Percentiles rank a stretch among this genome's conserved stretches.
phyloP scores from a whole-genome alignment of 2,329 filamentous ascomycete species.

The Ilyonectria mors-panacis region DNA sequence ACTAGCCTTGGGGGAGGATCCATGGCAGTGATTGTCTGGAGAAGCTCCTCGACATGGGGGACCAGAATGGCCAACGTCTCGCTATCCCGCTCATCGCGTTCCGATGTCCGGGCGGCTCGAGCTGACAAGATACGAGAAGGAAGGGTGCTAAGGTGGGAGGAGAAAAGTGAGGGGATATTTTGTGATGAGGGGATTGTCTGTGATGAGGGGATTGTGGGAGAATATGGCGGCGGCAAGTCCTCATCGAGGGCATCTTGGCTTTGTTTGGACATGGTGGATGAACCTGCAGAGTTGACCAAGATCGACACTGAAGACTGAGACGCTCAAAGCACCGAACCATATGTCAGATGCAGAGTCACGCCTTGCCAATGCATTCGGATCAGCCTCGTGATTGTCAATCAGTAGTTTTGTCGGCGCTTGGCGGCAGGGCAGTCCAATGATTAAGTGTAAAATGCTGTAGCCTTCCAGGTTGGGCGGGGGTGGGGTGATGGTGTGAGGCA shows the following conservation, averaged over 20 bases:
- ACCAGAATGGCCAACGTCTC: slow-evolving; percentile 57
- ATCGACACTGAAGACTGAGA: neutral
- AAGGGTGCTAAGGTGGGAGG: slow-evolving; percentile 55
- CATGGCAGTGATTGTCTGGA: slow-evolving; percentile 55
- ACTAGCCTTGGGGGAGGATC: slow-evolving; percentile 53
- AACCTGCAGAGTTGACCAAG: neutral
- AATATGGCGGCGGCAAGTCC: slow-evolving; percentile 47
- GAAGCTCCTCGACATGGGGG: slow-evolving; percentile 59
- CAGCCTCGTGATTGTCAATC: slow-evolving; percentile 6
- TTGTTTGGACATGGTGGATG: slow-evolving; percentile 22
- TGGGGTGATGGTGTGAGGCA: neutral
- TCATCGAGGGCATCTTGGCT: slow-evolving; percentile 17
- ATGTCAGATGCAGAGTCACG: neutral
- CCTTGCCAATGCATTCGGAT: neutral
- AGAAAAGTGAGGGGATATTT: slow-evolving; percentile 49
- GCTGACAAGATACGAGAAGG: slow-evolving; percentile 55
- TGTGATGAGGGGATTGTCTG: slow-evolving; percentile 35
- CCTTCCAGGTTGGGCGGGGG: neutral
- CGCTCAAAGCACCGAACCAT: neutral
- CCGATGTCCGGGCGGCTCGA: slow-evolving; percentile 51
- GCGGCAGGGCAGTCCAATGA: slow-evolving; percentile 3
- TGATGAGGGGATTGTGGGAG: slow-evolving; percentile 34
- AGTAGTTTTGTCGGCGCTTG: neutral
- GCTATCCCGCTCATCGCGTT: slow-evolving; percentile 56
- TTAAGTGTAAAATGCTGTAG: slow-evolving; percentile 1